Evolutionary conservation across 257 asterid genomes (phyloP), one percentile per base, ranked within the genome.

Genomic region (Solanum tacnaense): DNA sequence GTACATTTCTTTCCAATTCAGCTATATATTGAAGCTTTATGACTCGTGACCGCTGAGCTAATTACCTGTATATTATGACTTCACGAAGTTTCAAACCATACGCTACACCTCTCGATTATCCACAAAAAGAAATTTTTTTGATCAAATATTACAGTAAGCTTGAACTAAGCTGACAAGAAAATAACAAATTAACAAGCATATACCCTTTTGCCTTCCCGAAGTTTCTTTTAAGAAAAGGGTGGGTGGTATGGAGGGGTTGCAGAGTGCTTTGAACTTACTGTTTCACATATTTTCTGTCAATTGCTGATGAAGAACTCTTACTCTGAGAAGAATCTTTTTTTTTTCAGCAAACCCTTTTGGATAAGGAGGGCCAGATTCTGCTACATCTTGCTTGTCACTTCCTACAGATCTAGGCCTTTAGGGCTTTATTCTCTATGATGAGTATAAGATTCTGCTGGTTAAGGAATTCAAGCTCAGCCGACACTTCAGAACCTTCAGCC

Each of bases 21-120:
- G 98, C 98, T 81, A 96, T 96, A 92, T 96, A 95, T 83, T 96
- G 99, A 89, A 95, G 94, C 92, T 95, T 97, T 88, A 96, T 92
- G 38, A 97, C 98, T 87, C 99, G 94, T n/a, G 98, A 96, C 36
- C 98, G 98, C 90, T 97, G 98, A 91, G 98, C 98, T 87, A 93
- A 97, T 90, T 95, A 98, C 95, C 98, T 97, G 96, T 89, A 91
- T 88, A 65, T 87, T 76, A 81, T 29, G 52, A 52, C 29, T 71
- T 10, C 38, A 71, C 76, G 0, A 21, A 15, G 39, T 15, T 71
- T 32, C 13, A 31, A 71, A 71, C 76, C 3, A 16, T 71, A 11
- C 6, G 1, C n/a, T 12, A 29, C 6, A 13, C 13, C 4, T 71
- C 76, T 71, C n/a, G n/a, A 13, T 7, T 71, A 31, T 71, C n/a